phyloP scores from a whole-genome alignment of 345 rosid species.

The Ceriops zippeliana region DNA sequence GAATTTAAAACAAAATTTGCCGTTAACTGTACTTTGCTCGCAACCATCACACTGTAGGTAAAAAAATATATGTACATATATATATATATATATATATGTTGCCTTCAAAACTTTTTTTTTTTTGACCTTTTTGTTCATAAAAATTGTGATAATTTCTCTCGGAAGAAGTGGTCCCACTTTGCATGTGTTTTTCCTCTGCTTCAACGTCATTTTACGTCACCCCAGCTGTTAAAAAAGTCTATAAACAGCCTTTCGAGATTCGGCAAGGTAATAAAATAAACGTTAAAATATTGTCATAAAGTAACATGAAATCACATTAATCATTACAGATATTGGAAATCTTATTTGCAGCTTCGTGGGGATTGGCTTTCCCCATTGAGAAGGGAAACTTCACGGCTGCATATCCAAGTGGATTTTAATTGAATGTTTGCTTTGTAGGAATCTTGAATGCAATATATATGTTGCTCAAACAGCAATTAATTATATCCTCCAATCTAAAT shows the following conservation, averaged over 20 bases:
- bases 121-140: too few relatives aligned
- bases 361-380: conserved; percentile 14
- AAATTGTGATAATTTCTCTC: neutral
- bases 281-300: conserved; percentile 7
- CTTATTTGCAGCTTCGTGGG: conserved; percentile 31
- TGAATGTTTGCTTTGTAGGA: neutral
- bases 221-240: conserved; percentile 32
- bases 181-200: neutral
- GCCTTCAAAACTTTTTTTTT: too few relatives aligned
- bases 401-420: conserved; percentile 5
- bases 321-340: conserved; percentile 42
- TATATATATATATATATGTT: too few relatives aligned
- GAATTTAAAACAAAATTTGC: too few relatives aligned
- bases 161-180: conserved; percentile 17
- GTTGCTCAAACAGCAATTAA: neutral
- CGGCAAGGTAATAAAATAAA: neutral
- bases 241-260: neutral
- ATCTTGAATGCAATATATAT: neutral
- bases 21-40: too few relatives aligned
- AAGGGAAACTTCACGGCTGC: conserved; percentile 15
- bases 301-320: conserved; percentile 17
- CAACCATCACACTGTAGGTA: too few relatives aligned
- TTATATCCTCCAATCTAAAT: neutral
- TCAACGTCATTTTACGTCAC: neutral
- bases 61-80: too few relatives aligned